These are phyloP conservation scores for Populus hybrid DNA, from an alignment of 441 rosid species.

Conservation along the genomic window DNA sequence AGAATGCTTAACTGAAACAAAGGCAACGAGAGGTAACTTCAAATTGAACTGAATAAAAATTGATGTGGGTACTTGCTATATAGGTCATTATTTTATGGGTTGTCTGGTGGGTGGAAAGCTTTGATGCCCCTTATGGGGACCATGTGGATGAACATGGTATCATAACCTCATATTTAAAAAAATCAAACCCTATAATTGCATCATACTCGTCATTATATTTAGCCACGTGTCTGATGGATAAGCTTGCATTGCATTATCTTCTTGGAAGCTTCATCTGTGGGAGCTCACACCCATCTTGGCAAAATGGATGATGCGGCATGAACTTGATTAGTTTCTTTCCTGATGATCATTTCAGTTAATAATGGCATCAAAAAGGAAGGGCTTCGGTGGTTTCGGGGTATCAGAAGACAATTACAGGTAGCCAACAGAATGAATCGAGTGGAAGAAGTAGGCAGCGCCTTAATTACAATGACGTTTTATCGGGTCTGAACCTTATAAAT, in stretches of 20 bases:
- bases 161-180: conserved; percentile 18
- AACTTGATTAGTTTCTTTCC: neutral
- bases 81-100: conserved; percentile 31
- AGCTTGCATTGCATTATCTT: conserved; percentile 15
- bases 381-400: neutral
- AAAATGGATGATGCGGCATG: conserved; percentile 2
- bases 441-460: conserved; percentile 6
- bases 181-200: conserved; percentile 22
- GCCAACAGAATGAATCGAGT: neutral
- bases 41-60: neutral
- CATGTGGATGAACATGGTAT: conserved; percentile 45
- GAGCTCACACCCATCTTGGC: conserved; percentile 10
- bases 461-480: neutral
- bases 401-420: conserved; percentile 2
- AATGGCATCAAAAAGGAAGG: neutral
- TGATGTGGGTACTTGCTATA: conserved; percentile 23
- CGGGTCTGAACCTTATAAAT: no score
- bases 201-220: conserved; percentile 8
- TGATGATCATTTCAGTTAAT: neutral
- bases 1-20: conserved; percentile 3
- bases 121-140: conserved; percentile 40
- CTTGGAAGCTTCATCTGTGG: conserved; percentile 24
- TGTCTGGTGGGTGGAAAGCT: conserved; percentile 41
- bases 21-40: neutral
- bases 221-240: conserved; percentile 24